Evolutionary conservation across 169 alveolate species (phyloP), one percentile per base, ranked within the genome.

Genomic region (Plasmodium vivax): DNA sequence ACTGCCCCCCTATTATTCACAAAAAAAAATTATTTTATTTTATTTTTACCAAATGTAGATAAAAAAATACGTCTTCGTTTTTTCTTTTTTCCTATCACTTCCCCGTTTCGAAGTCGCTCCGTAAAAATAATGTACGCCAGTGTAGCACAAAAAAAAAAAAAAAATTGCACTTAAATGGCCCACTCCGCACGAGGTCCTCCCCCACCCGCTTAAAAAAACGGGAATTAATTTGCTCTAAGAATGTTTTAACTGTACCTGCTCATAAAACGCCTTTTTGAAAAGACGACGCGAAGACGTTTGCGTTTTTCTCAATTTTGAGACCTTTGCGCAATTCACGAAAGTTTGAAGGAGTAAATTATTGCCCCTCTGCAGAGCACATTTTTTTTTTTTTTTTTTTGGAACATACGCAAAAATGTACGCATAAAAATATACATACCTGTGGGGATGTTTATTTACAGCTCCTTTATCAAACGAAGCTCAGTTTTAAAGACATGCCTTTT

Each of bases 381-480:
- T 23, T 45, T 80, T 80, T 43, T 80, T 80, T 80, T 43, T 80
- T 19, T 80, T 80, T 80, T 23, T n/a, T n/a, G 45, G 7, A 47
- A 82, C 38, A 82, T 38, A 27, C 32, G 19, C 79, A 82, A 51
- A 54, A 4, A 27, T 45, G 41, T 43, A 45, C 41, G 41, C 41
- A 36, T 45, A 51, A 51, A 51, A 16, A 54, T 51, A 82, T 38
- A 3, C 79, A 82, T 54, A 7, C 34, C 58, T 27, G 41, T 5
- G 10, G 9, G 41, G 47, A 38, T 38, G 3, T 82, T 51, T 82
- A 82, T 82, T 30, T 82, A 82, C 41, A 51, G 68, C 23, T 82
- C 51, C 41, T 54, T 82, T 82, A 82, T n/a, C 23, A 54, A 82
- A 54, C 9, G 10, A 54, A 36, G 12, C 27, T 14, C 12, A 45